A percentile compares a stretch with the other conserved stretches of the same genome.
These are phyloP conservation scores for Candida insectorum DNA, from an alignment of 805 yeast genomes.

Conservation along the genomic window DNA sequence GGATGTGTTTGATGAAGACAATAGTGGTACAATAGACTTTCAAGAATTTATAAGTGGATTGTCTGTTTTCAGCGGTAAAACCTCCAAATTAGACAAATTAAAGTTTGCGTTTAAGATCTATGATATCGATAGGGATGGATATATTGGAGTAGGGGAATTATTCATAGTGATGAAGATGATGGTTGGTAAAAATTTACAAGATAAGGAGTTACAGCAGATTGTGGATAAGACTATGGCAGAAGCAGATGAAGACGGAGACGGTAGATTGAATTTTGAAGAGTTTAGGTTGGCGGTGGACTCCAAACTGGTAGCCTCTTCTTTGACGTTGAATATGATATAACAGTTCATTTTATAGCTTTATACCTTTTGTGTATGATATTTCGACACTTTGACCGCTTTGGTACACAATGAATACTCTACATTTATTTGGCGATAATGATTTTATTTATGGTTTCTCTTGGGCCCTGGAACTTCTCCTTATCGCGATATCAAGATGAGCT, in stretches of 20 bases:
- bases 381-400: too few relatives aligned
- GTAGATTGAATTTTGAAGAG: slow-evolving; percentile 80
- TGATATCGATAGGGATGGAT: slow-evolving; percentile 95
- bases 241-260: slow-evolving; percentile 85
- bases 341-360: neutral
- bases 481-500: too few relatives aligned
- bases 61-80: slow-evolving; percentile 83
- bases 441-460: too few relatives aligned
- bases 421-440: too few relatives aligned
- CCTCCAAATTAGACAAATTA: slow-evolving; percentile 76
- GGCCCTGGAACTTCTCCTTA: too few relatives aligned
- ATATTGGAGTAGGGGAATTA: slow-evolving; percentile 90
- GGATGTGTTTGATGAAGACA: slow-evolving; percentile 92
- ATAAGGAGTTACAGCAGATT: slow-evolving; percentile 86
- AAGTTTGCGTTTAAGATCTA: slow-evolving; percentile 89
- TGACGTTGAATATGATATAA: slow-evolving; percentile 51
- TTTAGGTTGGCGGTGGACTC: slow-evolving; percentile 65
- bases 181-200: slow-evolving; percentile 91
- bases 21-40: slow-evolving; percentile 90
- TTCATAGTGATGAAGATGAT: slow-evolving; percentile 89
- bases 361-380: too few relatives aligned
- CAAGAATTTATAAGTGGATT: slow-evolving; percentile 88
- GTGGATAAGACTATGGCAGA: slow-evolving; percentile 97
- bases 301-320: slow-evolving; percentile 55
- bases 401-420: too few relatives aligned